Percentiles rank a stretch among this genome's conserved stretches.
These are phyloP conservation scores for Colletotrichum karsti DNA, from an alignment of 2,329 filamentous ascomycete genomes.

Conservation along the genomic window DNA sequence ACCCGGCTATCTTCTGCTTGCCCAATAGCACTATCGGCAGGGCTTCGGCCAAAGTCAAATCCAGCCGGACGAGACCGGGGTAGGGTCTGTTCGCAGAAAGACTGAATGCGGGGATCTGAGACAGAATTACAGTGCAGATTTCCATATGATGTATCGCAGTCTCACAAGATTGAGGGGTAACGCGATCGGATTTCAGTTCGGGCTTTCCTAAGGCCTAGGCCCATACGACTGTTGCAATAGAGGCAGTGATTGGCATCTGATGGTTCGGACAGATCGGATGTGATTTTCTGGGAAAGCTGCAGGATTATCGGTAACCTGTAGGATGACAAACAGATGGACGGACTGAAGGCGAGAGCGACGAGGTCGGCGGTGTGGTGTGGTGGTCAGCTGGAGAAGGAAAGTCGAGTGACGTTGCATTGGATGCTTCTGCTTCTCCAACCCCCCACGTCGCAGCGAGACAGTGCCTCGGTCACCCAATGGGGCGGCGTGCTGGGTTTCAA, in stretches of 20 bases:
- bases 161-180: slow-evolving; percentile 1
- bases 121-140: too few relatives aligned
- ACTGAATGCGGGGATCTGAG: slow-evolving; percentile 14
- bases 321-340: background rate
- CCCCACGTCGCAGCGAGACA: slow-evolving; percentile 14
- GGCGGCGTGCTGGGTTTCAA: background rate
- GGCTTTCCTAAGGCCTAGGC: background rate
- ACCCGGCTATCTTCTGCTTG: too few relatives aligned
- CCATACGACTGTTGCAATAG: background rate
- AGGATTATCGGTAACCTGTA: background rate
- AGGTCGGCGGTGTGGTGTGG: background rate
- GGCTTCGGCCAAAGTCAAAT: background rate
- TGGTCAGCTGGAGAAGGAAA: background rate
- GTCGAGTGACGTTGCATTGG: slow-evolving; percentile 19
- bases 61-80: background rate
- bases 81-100: background rate
- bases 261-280: slow-evolving; percentile 1
- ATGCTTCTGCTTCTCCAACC: slow-evolving; percentile 18
- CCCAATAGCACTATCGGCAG: background rate
- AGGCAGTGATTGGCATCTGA: background rate
- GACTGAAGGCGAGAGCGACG: background rate
- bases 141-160: background rate
- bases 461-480: slow-evolving; percentile 15
- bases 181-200: background rate
- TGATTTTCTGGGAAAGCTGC: background rate